Conservation (phyloP, 257 asterid genomes). For the Verbascum thapsus region DNA sequence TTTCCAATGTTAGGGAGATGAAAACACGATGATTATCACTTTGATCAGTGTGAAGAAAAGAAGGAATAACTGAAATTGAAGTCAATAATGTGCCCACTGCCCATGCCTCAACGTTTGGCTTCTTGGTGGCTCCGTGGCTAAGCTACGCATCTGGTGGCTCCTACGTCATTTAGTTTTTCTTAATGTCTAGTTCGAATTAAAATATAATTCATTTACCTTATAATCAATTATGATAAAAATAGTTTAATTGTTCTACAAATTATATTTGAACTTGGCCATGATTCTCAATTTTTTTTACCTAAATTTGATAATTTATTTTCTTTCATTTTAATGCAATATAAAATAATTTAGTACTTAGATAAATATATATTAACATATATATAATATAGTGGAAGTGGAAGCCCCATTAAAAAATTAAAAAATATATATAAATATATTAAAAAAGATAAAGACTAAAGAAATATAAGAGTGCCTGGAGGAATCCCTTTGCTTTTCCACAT, state of each 20-base stretch:
- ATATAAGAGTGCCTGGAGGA: conserved; percentile 48
- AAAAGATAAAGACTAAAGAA: background rate
- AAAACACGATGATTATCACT: no score
- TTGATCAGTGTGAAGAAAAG: background rate
- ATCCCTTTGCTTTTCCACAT: conserved; percentile 42
- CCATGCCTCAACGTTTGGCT: background rate
- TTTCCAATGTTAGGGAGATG: no score
- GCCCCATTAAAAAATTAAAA: background rate
- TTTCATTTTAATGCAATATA: background rate
- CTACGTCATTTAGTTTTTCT: conserved; percentile 4
- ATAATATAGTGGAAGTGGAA: no score
- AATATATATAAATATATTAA: no score
- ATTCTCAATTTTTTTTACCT: no score
- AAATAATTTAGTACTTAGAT: background rate
- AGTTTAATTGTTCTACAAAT: no score
- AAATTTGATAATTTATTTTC: no score
- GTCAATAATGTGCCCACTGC: conserved; percentile 26
- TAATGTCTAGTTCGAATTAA: no score
- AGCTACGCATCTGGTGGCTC: conserved; percentile 41
- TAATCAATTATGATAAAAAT: background rate
- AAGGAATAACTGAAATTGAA: background rate
- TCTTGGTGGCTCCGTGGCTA: conserved; percentile 46
- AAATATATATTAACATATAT: no score
- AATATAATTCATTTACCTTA: no score
- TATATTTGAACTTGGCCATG: no score